Percentiles rank a stretch among this genome's conserved stretches.
phyloP scores from a whole-genome alignment of 129 eudicot genomes.

The Mikania micrantha region DNA sequence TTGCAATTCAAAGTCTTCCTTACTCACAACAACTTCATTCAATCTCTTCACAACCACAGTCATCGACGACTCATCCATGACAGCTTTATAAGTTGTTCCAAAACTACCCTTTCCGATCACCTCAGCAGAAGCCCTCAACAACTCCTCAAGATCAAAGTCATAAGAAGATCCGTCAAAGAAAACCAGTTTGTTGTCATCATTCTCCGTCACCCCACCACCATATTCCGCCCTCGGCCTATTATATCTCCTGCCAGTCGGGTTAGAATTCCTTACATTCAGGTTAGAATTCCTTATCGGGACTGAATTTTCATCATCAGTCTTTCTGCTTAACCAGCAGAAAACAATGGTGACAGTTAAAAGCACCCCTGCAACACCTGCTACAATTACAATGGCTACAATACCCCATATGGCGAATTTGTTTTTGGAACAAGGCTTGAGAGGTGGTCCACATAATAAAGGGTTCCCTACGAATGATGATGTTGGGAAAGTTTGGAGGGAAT shows the following conservation, averaged over 20 bases:
- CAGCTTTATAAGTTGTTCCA: slow-evolving; percentile 73
- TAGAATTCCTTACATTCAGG: slow-evolving; percentile 32
- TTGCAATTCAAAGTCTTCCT: slow-evolving; percentile 67
- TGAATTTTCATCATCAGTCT: slow-evolving; percentile 17
- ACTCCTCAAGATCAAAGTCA: slow-evolving; percentile 71
- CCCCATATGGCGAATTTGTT: slow-evolving; percentile 39
- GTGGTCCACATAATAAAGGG: slow-evolving; percentile 55
- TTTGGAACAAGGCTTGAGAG: slow-evolving; percentile 49
- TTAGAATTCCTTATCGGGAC: slow-evolving; percentile 31
- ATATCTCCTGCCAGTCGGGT: slow-evolving; percentile 35
- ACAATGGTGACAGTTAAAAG: slow-evolving; percentile 27
- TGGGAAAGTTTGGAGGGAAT: slow-evolving; percentile 44
- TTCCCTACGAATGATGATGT: slow-evolving; percentile 61
- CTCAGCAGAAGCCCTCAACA: slow-evolving; percentile 82
- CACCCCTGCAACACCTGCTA: slow-evolving; percentile 32
- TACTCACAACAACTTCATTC: slow-evolving; percentile 46
- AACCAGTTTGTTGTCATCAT: slow-evolving; percentile 18
- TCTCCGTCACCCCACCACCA: slow-evolving; percentile 40
- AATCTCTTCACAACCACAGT: slow-evolving; percentile 75
- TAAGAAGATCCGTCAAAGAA: slow-evolving; percentile 44
- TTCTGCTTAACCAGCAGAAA: slow-evolving; percentile 35
- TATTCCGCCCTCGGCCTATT: slow-evolving; percentile 52
- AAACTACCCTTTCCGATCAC: slow-evolving; percentile 83
- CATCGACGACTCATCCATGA: slow-evolving; percentile 50
- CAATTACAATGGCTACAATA: slow-evolving; percentile 49